Conservation (phyloP, 352 stramenopile genomes). For the Globisporangium uncinulatum region DNA sequence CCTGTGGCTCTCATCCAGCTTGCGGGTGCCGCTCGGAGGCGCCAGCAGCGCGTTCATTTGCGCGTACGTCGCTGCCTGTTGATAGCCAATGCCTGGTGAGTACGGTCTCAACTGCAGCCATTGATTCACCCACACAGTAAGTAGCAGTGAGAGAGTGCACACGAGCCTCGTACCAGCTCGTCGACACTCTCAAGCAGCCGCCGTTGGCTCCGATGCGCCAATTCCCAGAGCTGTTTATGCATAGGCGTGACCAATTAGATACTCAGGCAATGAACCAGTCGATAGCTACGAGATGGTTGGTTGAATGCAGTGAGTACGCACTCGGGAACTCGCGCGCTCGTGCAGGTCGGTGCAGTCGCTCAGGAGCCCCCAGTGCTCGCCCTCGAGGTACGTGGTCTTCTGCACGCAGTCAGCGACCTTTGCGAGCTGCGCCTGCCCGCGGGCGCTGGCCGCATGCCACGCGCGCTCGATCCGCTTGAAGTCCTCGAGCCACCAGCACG, state of each 20-base stretch:
- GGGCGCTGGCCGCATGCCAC: conserved; percentile 41
- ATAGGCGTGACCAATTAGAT: background rate
- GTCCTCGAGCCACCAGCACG: conserved; percentile 62
- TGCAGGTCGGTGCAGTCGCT: conserved; percentile 43
- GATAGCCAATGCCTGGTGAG: too few species aligned
- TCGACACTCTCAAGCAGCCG: conserved; percentile 46
- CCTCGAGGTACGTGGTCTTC: conserved; percentile 65
- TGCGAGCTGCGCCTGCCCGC: conserved; percentile 52
- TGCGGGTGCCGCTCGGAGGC: conserved; percentile 11
- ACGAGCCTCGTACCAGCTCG: conserved; percentile 26
- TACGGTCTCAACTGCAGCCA: background rate
- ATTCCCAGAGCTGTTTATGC: conserved; percentile 51
- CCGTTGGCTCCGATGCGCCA: conserved; percentile 61
- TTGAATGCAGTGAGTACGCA: conserved; percentile 22
- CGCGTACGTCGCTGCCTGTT: conserved; percentile 26
- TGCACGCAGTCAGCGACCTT: conserved; percentile 69
- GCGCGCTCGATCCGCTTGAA: conserved; percentile 63
- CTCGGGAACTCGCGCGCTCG: conserved; percentile 36
- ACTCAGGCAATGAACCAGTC: too few species aligned
- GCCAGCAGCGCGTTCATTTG: conserved; percentile 35
- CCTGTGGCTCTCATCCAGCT: conserved; percentile 26
- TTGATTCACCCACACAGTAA: conserved; percentile 4
- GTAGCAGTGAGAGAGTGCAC: background rate
- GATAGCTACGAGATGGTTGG: too few species aligned
- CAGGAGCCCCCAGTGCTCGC: conserved; percentile 57